phyloP scores from a whole-genome alignment of 148 eudicot species.

The Rhododendron vialii region DNA sequence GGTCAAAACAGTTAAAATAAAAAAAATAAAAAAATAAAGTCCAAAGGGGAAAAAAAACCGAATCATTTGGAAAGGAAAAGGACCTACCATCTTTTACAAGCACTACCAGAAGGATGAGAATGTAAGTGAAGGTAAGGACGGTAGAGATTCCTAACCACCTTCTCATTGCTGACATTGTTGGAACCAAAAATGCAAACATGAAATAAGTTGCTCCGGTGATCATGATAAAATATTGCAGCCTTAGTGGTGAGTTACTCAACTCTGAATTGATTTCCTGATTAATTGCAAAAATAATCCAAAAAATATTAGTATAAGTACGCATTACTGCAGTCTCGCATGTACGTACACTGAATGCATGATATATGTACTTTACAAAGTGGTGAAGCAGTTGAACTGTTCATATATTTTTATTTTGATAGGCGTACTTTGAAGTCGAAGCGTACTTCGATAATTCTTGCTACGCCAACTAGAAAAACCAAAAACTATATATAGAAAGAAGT shows the following conservation, averaged over 20 bases:
- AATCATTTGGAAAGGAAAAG: not conserved
- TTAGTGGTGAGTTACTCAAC: slow-evolving; percentile 41
- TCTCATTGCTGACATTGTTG: slow-evolving; percentile 63
- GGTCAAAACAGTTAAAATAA: not conserved
- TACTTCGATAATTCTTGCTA: not conserved
- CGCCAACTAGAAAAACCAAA: not conserved
- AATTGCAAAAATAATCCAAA: not conserved
- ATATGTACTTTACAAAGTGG: not conserved
- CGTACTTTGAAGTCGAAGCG: not conserved
- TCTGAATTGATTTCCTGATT: slow-evolving; percentile 48
- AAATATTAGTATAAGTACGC: not conserved
- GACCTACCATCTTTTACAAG: slow-evolving; percentile 43
- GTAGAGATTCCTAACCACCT: slow-evolving; percentile 46
- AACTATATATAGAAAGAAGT: not conserved
- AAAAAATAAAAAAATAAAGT: not conserved
- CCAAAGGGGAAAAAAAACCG: not conserved
- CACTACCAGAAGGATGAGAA: slow-evolving; percentile 33
- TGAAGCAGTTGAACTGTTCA: not conserved
- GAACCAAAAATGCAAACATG: slow-evolving; percentile 44
- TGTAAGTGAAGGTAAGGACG: slow-evolving; percentile 44
- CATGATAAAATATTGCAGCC: slow-evolving; percentile 59
- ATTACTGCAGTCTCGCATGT: not conserved
- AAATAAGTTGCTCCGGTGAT: slow-evolving; percentile 53
- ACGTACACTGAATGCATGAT: not conserved
- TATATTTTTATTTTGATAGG: not conserved